Conservation (phyloP, 257 asterid genomes). For the Solanum sitiens region DNA sequence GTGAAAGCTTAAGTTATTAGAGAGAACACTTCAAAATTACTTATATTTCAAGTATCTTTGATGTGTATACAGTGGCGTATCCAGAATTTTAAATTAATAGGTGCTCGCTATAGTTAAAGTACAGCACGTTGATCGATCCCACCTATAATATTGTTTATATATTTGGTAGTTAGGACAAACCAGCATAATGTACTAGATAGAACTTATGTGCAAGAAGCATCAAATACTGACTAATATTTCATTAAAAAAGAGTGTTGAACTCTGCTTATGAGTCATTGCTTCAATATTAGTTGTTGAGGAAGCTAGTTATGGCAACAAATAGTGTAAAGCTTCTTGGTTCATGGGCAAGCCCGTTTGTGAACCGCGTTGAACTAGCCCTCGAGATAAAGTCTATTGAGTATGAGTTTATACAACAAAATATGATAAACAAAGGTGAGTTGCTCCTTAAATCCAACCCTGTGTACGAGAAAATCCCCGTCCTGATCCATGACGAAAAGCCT, state of each 20-base stretch:
- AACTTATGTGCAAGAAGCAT: not conserved
- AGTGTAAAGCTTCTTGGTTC: not conserved
- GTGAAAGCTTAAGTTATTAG: not conserved
- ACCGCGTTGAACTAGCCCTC: conserved; percentile 20
- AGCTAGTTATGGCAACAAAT: not conserved
- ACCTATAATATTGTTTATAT: not conserved
- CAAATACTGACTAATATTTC: not conserved
- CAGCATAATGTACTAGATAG: not conserved
- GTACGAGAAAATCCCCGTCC: not conserved
- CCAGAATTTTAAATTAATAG: not conserved
- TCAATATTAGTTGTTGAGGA: not conserved
- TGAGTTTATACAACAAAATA: conserved; percentile 5
- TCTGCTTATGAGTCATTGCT: not conserved
- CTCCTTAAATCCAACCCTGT: conserved; percentile 12
- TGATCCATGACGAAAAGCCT: not conserved
- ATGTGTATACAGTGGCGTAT: not conserved
- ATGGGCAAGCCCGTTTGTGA: conserved; percentile 7
- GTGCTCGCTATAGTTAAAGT: not conserved
- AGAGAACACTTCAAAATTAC: not conserved
- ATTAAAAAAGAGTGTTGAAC: not conserved
- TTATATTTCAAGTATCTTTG: not conserved
- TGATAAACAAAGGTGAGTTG: conserved; percentile 15
- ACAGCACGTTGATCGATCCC: not conserved
- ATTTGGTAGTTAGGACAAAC: not conserved
- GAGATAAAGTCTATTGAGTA: conserved; percentile 12